Percentiles rank a stretch among this genome's conserved stretches.
These are phyloP conservation scores for Monosporascus cannonballus DNA, from an alignment of 2,329 filamentous ascomycete species.

Conservation along the genomic window DNA sequence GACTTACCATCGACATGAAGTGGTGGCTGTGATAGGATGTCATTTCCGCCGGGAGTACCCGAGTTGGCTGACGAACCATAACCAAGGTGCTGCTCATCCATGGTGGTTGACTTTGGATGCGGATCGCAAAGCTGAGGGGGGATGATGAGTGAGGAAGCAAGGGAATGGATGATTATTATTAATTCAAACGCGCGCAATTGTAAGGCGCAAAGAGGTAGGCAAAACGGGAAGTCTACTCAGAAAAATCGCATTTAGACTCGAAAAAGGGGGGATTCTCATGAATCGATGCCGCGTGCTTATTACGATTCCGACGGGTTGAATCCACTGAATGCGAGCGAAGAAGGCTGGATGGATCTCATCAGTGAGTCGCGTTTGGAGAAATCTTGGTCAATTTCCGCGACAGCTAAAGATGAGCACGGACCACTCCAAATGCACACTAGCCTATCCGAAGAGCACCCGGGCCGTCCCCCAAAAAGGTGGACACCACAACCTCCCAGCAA, in stretches of 20 bases:
- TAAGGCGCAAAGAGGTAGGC: background rate
- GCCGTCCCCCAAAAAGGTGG: too few relatives aligned
- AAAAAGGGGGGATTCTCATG: too few relatives aligned
- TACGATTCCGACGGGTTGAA: background rate
- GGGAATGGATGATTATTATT: background rate
- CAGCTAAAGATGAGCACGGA: background rate
- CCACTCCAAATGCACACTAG: background rate
- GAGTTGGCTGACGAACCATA: conserved; percentile 53
- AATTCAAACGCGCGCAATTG: background rate
- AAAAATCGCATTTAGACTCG: background rate
- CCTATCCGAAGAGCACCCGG: background rate
- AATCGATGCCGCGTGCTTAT: background rate
- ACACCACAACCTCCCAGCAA: too few relatives aligned
- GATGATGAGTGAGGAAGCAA: background rate
- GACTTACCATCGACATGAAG: conserved; percentile 44
- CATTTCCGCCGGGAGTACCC: conserved; percentile 51
- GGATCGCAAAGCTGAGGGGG: background rate
- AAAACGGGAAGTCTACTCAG: background rate
- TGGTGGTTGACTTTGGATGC: conserved; percentile 27
- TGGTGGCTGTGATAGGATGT: conserved; percentile 49
- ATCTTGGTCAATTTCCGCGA: background rate
- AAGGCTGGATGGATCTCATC: background rate
- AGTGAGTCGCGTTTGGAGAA: background rate
- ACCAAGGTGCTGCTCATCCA: conserved; percentile 53
- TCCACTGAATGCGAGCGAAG: background rate